A percentile compares a stretch with the other conserved stretches of the same genome.
Conservation (phyloP, 495 filamentous ascomycete genomes). For the Margaritispora aquatica region DNA sequence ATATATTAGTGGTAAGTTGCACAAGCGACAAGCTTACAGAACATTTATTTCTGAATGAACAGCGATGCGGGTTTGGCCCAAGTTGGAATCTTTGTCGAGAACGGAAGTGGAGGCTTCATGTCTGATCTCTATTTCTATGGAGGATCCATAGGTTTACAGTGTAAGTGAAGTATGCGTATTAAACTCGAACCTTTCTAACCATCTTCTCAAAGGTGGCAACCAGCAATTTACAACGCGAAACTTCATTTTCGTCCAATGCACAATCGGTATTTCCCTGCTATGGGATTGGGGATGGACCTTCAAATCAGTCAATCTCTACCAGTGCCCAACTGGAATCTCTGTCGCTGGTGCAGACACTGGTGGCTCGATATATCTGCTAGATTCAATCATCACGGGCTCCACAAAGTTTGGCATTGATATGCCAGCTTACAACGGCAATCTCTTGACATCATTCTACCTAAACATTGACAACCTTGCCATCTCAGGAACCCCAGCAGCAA, state of each 20-base stretch:
- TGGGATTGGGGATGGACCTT: conserved; percentile 19
- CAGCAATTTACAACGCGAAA: neutral
- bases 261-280: neutral
- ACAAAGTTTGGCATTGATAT: neutral
- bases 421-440: neutral
- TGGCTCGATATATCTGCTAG: neutral
- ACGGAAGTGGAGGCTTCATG: neutral
- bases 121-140: conserved; percentile 11
- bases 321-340: neutral
- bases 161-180: conserved; percentile 52
- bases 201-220: neutral
- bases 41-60: neutral
- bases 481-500: neutral
- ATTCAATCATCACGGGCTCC: neutral
- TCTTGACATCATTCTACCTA: neutral
- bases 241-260: neutral
- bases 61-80: neutral
- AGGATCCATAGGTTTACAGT: conserved; percentile 47
- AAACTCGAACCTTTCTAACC: conserved; percentile 41
- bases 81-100: neutral
- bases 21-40: neutral
- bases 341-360: neutral
- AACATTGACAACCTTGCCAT: neutral
- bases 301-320: conserved; percentile 32
- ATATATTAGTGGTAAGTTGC: neutral